phyloP scores from a whole-genome alignment of 345 rosid species.

The Lenwebbia sp. region DNA sequence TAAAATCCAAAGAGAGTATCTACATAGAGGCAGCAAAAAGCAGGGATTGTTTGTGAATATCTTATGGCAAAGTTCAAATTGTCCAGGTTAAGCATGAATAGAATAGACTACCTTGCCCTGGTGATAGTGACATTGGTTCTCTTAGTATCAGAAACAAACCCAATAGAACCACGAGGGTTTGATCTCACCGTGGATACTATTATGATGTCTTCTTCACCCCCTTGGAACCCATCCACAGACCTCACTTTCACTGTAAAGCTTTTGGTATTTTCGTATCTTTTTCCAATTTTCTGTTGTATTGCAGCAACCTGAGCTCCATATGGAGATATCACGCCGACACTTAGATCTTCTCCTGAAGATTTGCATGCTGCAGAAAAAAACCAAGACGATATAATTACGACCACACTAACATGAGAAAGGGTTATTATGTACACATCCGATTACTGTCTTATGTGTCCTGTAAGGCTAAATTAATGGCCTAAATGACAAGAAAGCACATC shows the following conservation, averaged over 20 bases:
- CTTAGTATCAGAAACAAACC: conserved; percentile 4
- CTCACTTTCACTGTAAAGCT: conserved; percentile 14
- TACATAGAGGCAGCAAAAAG: not conserved
- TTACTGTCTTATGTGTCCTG: not conserved
- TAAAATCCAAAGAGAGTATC: conserved; percentile 20
- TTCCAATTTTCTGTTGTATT: conserved; percentile 4
- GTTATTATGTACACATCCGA: not conserved
- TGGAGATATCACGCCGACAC: conserved; percentile 14
- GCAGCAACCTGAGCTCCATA: conserved; percentile 13
- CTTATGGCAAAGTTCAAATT: not conserved
- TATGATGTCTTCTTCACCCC: conserved; percentile 13
- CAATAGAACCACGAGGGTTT: conserved; percentile 1
- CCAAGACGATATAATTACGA: not conserved
- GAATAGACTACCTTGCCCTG: conserved; percentile 10
- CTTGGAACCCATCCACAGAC: conserved; percentile 7
- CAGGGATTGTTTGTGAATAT: not conserved
- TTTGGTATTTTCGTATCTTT: not conserved
- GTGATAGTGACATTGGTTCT: conserved; percentile 16
- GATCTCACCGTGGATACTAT: conserved; percentile 14
- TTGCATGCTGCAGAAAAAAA: conserved; percentile 10
- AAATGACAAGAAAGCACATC: not conserved
- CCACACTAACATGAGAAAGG: not conserved
- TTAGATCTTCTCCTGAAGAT: not conserved
- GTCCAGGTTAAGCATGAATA: not conserved
- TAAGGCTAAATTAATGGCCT: not conserved